These are phyloP conservation scores for Dendrocalamus sinicus DNA, from an alignment of 176 grass and related monocot genomes.

Conservation along the genomic window DNA sequence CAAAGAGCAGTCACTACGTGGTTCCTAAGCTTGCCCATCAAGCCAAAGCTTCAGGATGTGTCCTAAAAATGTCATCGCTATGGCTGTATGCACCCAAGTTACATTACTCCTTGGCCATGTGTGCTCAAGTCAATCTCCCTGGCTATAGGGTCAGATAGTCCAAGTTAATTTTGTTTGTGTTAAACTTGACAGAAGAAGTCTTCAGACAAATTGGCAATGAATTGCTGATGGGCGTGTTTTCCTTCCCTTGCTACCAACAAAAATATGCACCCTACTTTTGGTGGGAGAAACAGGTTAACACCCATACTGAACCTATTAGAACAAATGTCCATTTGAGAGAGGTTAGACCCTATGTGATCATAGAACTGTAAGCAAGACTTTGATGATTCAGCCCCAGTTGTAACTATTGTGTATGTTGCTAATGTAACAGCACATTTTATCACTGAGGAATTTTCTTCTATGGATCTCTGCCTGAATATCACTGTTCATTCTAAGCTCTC, in stretches of 20 bases:
- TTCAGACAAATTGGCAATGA: constrained; percentile 8
- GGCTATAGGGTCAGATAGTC: background rate
- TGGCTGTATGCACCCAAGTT: constrained; percentile 15
- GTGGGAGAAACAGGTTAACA: constrained; percentile 7
- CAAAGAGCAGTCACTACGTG: constrained; percentile 29
- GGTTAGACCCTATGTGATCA: constrained; percentile 28
- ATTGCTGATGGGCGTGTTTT: background rate
- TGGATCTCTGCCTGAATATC: constrained; percentile 14
- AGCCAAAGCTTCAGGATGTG: constrained; percentile 16
- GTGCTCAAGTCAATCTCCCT: constrained; percentile 29
- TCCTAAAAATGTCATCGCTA: background rate
- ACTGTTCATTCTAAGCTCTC: background rate
- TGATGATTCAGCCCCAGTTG: constrained; percentile 25
- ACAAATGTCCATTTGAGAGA: background rate
- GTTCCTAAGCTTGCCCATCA: constrained; percentile 8
- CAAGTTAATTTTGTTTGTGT: background rate
- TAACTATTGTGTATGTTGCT: constrained; percentile 13
- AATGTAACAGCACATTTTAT: constrained; percentile 26
- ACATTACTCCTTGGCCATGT: background rate
- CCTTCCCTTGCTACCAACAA: background rate
- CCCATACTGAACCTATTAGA: constrained; percentile 10
- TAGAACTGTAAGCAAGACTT: background rate
- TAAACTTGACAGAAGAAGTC: constrained; percentile 1
- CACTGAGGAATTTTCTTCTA: constrained; percentile 7
- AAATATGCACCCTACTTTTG: constrained; percentile 16